phyloP scores from a whole-genome alignment of 192 early-diverging fungal species.

The Chytriomyces confervae region DNA sequence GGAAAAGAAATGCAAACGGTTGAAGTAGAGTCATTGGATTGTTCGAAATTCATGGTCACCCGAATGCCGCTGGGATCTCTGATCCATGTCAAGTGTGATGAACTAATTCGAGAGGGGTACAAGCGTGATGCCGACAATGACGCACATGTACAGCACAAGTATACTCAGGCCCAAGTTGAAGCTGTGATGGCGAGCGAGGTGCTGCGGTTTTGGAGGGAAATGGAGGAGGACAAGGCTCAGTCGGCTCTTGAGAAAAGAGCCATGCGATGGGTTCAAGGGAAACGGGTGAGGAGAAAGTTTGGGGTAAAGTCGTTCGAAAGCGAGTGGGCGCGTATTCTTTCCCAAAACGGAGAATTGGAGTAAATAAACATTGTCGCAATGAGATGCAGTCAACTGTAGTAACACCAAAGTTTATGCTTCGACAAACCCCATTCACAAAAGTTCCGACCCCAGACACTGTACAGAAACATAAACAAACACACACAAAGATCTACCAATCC shows the following conservation, averaged over 20 bases:
- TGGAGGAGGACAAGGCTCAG: neutral
- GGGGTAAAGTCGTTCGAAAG: neutral
- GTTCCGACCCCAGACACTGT: too few species aligned
- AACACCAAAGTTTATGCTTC: too few species aligned
- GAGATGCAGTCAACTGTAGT: too few species aligned
- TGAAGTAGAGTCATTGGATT: neutral
- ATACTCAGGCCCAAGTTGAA: conserved; percentile 4
- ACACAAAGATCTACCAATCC: conserved; percentile 1
- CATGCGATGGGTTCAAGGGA: conserved; percentile 4
- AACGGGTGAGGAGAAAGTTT: neutral
- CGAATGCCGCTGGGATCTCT: conserved; percentile 4
- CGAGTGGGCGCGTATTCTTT: neutral
- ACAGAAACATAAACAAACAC: too few species aligned
- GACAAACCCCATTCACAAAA: too few species aligned
- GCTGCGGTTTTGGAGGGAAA: conserved; percentile 7
- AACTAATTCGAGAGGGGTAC: neutral
- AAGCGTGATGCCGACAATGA: neutral
- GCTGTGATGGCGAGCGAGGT: conserved; percentile 25
- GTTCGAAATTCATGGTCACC: neutral
- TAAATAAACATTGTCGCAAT: too few species aligned
- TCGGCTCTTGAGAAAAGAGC: neutral
- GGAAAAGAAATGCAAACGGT: neutral
- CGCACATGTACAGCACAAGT: neutral
- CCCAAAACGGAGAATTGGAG: too few species aligned
- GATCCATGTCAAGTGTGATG: conserved; percentile 7